A percentile compares a stretch with the other conserved stretches of the same genome.
phyloP scores from a whole-genome alignment of 176 grass and related monocot genomes.

The Oryza meridionalis region DNA sequence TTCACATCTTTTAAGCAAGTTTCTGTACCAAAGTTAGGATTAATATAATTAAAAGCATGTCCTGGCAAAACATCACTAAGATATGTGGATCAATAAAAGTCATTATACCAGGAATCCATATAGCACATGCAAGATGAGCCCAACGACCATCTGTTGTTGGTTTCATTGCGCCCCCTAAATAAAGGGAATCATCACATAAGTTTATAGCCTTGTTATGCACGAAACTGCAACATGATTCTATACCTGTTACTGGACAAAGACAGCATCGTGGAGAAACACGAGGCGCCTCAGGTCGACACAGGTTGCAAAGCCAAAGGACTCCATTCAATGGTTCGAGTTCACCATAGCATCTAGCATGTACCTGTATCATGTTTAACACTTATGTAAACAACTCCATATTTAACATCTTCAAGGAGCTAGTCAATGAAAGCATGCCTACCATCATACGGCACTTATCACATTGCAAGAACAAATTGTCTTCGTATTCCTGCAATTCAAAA shows the following conservation, averaged over 20 bases:
- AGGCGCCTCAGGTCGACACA: constrained; percentile 92
- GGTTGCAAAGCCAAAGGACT: constrained; percentile 96
- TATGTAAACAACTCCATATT: constrained; percentile 29
- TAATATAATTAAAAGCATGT: constrained; percentile 41
- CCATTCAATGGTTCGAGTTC: constrained; percentile 86
- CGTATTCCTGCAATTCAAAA: constrained; percentile 79
- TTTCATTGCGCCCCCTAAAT: constrained; percentile 96
- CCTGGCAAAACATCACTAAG: constrained; percentile 16
- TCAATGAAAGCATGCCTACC: constrained; percentile 55
- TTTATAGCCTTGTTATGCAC: constrained; percentile 39
- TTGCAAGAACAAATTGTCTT: constrained; percentile 98
- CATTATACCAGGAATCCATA: constrained; percentile 96
- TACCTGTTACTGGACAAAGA: constrained; percentile 95
- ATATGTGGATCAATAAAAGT: constrained; percentile 21
- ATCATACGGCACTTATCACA: constrained; percentile 99
- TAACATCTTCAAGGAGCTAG: constrained; percentile 35
- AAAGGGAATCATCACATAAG: constrained; percentile 37
- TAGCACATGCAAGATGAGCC: constrained; percentile 96
- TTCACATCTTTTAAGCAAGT: constrained; percentile 97
- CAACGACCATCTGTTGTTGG: constrained; percentile 96
- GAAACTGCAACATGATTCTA: background rate
- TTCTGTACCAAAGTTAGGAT: constrained; percentile 59
- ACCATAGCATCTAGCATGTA: constrained; percentile 98
- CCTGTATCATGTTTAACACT: constrained; percentile 56
- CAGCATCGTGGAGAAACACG: constrained; percentile 82